Conservation (phyloP, 306 rosid genomes). For the Cicer cuneatum region DNA sequence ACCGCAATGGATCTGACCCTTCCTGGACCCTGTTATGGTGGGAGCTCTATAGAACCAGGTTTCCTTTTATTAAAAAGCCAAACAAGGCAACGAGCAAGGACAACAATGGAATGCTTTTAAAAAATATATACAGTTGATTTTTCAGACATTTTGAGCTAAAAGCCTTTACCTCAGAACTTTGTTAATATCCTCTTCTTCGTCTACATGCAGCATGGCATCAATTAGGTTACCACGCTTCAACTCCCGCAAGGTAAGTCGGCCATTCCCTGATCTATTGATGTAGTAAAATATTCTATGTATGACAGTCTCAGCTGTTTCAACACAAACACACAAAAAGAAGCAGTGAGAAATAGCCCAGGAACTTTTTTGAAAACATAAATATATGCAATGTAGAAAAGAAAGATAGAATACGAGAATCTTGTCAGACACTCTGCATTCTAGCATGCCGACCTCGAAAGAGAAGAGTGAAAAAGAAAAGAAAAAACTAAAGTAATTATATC, state of each 20-base stretch:
- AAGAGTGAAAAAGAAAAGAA: neutral
- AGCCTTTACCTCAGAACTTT: conserved; percentile 63
- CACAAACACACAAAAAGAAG: conserved; percentile 33
- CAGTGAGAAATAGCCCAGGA: conserved; percentile 43
- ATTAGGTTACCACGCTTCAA: conserved; percentile 66
- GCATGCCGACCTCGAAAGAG: conserved; percentile 22
- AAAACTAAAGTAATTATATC: conserved; percentile 14
- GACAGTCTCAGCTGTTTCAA: conserved; percentile 69
- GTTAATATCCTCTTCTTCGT: conserved; percentile 71
- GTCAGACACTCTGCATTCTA: conserved; percentile 21
- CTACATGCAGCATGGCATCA: conserved; percentile 69
- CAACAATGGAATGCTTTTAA: conserved; percentile 16
- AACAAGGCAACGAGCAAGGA: neutral
- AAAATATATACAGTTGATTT: conserved; percentile 16
- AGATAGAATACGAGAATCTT: neutral
- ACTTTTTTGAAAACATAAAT: conserved; percentile 19
- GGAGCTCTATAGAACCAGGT: neutral
- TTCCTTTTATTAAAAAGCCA: neutral
- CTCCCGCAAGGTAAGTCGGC: conserved; percentile 65
- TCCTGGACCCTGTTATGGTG: neutral
- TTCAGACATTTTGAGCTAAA: conserved; percentile 28
- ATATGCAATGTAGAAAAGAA: neutral
- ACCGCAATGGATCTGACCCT: neutral
- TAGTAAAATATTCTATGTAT: conserved; percentile 69
- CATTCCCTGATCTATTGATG: conserved; percentile 65